Evolutionary conservation across 257 asterid species (phyloP).

Genomic region (Forsythia suspensa): DNA sequence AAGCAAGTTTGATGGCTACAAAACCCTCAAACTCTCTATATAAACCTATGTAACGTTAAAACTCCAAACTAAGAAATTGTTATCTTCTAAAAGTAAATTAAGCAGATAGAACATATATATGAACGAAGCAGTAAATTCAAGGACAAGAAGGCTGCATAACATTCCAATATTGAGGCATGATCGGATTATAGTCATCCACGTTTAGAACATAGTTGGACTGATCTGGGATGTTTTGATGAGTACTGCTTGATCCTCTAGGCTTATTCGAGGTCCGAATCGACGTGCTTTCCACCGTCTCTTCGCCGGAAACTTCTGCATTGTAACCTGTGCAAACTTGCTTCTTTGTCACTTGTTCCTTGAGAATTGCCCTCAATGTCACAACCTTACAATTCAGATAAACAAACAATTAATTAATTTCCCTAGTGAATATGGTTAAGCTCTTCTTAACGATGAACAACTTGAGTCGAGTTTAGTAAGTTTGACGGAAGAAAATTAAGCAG

Average conservation of each 20-base stretch:
- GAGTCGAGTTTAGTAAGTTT: not conserved
- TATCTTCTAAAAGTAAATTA: conserved; percentile 1
- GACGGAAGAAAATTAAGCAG: not conserved
- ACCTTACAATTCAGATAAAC: conserved; percentile 30
- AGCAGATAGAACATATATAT: not conserved
- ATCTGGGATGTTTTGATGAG: conserved; percentile 37
- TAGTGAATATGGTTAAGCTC: too few species aligned
- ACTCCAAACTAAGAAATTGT: not conserved
- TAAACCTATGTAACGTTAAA: not conserved
- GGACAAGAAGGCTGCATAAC: conserved; percentile 46
- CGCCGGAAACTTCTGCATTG: conserved; percentile 56
- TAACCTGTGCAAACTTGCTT: conserved; percentile 52
- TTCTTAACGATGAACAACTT: too few species aligned
- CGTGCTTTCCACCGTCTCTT: conserved; percentile 75
- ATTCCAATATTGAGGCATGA: conserved; percentile 57
- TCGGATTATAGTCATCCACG: conserved; percentile 46
- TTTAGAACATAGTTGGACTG: conserved; percentile 43
- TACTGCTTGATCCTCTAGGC: conserved; percentile 15
- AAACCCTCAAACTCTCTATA: not conserved
- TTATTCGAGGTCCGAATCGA: conserved; percentile 42
- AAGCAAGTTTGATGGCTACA: not conserved
- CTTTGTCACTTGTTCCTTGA: conserved; percentile 55
- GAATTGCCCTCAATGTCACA: conserved; percentile 51
- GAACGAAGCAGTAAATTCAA: conserved; percentile 15
- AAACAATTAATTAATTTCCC: too few species aligned